Evolutionary conservation across 352 stramenopile genomes (phyloP).

Genomic region (Saprolegnia diclina): DNA sequence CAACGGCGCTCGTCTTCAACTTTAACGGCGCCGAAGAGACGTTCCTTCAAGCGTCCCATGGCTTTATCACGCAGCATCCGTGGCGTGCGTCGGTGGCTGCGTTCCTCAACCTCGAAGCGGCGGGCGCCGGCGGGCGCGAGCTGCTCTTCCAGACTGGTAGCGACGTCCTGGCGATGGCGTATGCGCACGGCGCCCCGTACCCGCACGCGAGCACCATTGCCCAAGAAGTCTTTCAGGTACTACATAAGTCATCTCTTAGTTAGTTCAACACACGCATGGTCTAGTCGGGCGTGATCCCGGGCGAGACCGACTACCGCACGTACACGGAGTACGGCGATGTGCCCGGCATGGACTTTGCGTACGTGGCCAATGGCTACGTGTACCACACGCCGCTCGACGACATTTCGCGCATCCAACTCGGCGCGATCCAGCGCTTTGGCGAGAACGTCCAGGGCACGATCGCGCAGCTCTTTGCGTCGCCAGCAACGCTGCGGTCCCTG

Average conservation of each 20-base stretch:
- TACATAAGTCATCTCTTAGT: too few relatives aligned
- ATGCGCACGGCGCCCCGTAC: conserved; percentile 62
- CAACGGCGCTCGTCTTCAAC: conserved; percentile 65
- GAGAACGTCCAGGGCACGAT: conserved; percentile 66
- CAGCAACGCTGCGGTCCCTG: conserved; percentile 48
- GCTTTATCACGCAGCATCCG: conserved; percentile 74
- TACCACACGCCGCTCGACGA: conserved; percentile 72
- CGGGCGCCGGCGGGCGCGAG: conserved; percentile 58
- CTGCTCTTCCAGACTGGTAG: conserved; percentile 76
- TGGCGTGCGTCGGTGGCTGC: conserved; percentile 62
- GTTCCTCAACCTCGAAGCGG: conserved; percentile 76
- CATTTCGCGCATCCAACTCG: conserved; percentile 60
- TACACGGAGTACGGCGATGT: conserved; percentile 69
- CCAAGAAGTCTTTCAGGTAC: conserved; percentile 63
- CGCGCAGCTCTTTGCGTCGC: conserved; percentile 38
- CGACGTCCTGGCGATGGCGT: conserved; percentile 64
- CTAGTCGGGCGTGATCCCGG: conserved; percentile 53
- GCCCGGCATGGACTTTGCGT: conserved; percentile 79
- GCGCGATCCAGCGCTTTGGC: conserved; percentile 57
- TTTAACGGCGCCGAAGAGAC: conserved; percentile 79
- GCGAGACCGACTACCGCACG: conserved; percentile 67
- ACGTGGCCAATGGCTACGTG: conserved; percentile 75
- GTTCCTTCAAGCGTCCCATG: conserved; percentile 69
- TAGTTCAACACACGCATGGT: too few relatives aligned
- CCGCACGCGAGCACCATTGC: conserved; percentile 70